A percentile compares a stretch with the other conserved stretches of the same genome.
Conservation (phyloP, 768 basidiomycete genomes). For the Paxillus rubicundulus region DNA sequence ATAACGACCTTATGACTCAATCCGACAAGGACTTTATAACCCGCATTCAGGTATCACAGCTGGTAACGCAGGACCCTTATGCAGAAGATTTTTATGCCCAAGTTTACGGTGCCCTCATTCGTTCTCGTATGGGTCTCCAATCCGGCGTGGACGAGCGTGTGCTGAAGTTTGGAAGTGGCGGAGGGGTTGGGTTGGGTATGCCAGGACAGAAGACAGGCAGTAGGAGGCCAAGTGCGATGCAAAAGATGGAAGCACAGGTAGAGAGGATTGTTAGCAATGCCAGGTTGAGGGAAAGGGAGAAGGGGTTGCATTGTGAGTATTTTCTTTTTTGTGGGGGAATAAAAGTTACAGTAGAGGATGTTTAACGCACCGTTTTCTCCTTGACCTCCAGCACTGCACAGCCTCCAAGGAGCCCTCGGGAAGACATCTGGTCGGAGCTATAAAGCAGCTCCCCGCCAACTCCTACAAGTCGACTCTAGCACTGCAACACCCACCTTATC, state of each 20-base stretch:
- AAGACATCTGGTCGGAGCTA: constrained; percentile 92
- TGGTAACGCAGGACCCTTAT: constrained; percentile 96
- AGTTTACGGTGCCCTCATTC: constrained; percentile 83
- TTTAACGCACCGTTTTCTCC: constrained; percentile 1
- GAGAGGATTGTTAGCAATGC: constrained; percentile 95
- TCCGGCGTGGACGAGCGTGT: constrained; percentile 69
- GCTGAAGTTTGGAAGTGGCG: constrained; percentile 82
- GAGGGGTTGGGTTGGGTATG: constrained; percentile 73
- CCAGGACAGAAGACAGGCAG: constrained; percentile 50
- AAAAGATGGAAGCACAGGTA: constrained; percentile 92
- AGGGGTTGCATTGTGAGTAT: constrained; percentile 57
- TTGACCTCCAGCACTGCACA: constrained; percentile 54
- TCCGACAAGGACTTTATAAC: constrained; percentile 99
- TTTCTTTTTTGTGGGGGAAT: constrained; percentile 9
- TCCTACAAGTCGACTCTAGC: constrained; percentile 79
- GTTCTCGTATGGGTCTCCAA: constrained; percentile 74
- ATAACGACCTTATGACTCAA: constrained; percentile 95
- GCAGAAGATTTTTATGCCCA: constrained; percentile 99
- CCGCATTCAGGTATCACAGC: constrained; percentile 96
- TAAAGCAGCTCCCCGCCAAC: constrained; percentile 94
- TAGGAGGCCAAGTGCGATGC: constrained; percentile 82
- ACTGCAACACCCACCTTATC: constrained; percentile 35
- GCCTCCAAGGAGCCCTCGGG: constrained; percentile 89
- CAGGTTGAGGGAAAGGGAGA: constrained; percentile 81
- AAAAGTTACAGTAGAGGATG: neutral